Conservation (phyloP, 495 filamentous ascomycete genomes). For the Glutinoglossum americanum region DNA sequence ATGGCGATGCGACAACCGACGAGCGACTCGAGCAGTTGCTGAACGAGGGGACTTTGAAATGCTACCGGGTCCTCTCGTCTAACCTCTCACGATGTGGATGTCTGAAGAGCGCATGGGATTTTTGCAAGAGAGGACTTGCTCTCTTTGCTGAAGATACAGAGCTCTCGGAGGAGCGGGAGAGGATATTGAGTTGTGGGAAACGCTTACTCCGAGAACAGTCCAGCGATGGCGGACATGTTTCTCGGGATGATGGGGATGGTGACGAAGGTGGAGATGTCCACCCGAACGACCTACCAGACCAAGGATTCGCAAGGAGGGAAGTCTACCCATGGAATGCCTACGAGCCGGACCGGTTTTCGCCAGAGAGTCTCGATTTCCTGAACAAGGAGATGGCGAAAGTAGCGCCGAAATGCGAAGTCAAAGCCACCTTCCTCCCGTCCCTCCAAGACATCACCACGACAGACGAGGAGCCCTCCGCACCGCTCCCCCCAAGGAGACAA, state of each 20-base stretch:
- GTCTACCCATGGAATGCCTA: conserved; percentile 86
- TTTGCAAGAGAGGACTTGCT: conserved; percentile 26
- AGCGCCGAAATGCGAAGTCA: conserved; percentile 48
- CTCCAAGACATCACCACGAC: conserved; percentile 26
- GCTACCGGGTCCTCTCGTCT: conserved; percentile 32
- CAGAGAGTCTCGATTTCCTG: conserved; percentile 40
- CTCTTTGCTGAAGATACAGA: conserved; percentile 18
- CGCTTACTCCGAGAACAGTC: conserved; percentile 12
- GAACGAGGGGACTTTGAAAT: conserved; percentile 18
- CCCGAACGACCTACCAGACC: conserved; percentile 29
- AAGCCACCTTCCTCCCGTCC: conserved; percentile 47
- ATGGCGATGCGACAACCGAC: conserved; percentile 19
- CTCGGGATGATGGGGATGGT: neutral
- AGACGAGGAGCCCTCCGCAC: neutral
- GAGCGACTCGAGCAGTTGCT: conserved; percentile 19
- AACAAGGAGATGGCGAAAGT: conserved; percentile 41
- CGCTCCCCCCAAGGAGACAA: conserved; percentile 27
- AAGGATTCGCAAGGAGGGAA: conserved; percentile 60
- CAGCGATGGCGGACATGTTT: conserved; percentile 20
- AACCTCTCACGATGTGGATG: conserved; percentile 45
- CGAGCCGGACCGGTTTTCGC: conserved; percentile 65
- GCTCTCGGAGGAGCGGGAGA: conserved; percentile 12
- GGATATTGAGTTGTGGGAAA: neutral
- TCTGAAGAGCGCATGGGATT: conserved; percentile 45
- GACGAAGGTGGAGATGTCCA: conserved; percentile 7